Evolutionary conservation across 1,284 basidiomycete species (phyloP).

Genomic region (Cutaneotrichosporon cyanovorans): DNA sequence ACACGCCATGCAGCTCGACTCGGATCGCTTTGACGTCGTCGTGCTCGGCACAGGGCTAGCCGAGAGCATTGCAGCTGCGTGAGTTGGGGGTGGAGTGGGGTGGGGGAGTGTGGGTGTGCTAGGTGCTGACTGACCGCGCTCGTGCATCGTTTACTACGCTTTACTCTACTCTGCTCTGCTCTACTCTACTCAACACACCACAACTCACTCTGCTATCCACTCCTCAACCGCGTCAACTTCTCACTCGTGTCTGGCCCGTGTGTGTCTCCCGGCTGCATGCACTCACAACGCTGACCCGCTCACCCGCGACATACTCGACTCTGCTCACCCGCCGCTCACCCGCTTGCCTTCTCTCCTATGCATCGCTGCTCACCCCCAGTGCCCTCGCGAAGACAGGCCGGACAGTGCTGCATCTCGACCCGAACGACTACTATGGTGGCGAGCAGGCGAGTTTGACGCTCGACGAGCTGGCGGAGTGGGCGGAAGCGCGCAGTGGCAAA

Average conservation of each 20-base stretch:
- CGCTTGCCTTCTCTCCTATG: neutral
- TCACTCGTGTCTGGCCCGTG: no score
- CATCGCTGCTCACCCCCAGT: slow-evolving; percentile 45
- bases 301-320: slow-evolving; percentile 1
- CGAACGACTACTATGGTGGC: slow-evolving; percentile 76
- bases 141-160: no score
- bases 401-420: slow-evolving; percentile 79
- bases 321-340: neutral
- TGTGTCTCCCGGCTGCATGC: no score
- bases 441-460: slow-evolving; percentile 73
- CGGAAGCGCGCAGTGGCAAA: slow-evolving; percentile 35
- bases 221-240: no score
- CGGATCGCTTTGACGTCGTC: slow-evolving; percentile 62
- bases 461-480: slow-evolving; percentile 70
- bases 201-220: no score
- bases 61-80: slow-evolving; percentile 84
- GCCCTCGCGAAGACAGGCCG: slow-evolving; percentile 80
- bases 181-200: no score
- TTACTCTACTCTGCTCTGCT: no score
- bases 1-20: slow-evolving; percentile 30
- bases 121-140: no score
- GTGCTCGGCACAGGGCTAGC: slow-evolving; percentile 80
- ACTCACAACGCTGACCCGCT: slow-evolving; percentile 20
- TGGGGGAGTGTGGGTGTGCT: neutral
- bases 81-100: slow-evolving; percentile 42